Evolutionary conservation across 306 rosid genomes (phyloP).

Genomic region (Sicyos edulis): DNA sequence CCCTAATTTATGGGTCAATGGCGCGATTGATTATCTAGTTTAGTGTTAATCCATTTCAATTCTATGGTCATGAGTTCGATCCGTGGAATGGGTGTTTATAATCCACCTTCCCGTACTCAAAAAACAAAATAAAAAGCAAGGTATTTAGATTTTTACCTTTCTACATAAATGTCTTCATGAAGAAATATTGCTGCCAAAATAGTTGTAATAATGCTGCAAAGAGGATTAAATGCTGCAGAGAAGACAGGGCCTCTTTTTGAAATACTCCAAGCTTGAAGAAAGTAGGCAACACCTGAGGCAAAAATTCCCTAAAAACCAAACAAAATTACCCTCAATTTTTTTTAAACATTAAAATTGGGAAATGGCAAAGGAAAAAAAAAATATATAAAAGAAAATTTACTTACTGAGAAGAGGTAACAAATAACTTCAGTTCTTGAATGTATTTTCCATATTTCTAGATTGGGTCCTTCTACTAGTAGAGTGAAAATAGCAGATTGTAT

Average conservation of each 20-base stretch:
- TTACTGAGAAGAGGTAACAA: constrained; percentile 21
- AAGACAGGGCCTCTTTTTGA: constrained; percentile 12
- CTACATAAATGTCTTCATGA: constrained; percentile 33
- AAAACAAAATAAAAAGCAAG: no score
- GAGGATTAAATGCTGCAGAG: constrained; percentile 38
- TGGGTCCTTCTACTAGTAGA: constrained; percentile 26
- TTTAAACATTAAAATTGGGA: no score
- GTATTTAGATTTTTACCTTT: constrained; percentile 29
- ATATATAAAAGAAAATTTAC: not conserved
- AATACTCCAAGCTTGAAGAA: constrained; percentile 45
- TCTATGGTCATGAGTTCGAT: no score
- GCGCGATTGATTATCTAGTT: no score
- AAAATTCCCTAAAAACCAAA: constrained; percentile 33
- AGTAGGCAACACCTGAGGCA: constrained; percentile 35
- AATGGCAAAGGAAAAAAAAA: not conserved
- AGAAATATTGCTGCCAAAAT: constrained; percentile 37
- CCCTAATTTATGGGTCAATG: no score
- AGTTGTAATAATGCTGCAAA: constrained; percentile 34
- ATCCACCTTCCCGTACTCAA: no score
- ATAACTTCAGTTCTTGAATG: constrained; percentile 25
- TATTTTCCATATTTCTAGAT: constrained; percentile 38
- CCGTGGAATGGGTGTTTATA: no score
- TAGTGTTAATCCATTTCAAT: no score
- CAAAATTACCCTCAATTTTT: no score
- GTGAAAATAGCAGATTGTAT: constrained; percentile 34